Conservation (phyloP, 1,139 yeast genomes). For the Candida sanyaensis region DNA sequence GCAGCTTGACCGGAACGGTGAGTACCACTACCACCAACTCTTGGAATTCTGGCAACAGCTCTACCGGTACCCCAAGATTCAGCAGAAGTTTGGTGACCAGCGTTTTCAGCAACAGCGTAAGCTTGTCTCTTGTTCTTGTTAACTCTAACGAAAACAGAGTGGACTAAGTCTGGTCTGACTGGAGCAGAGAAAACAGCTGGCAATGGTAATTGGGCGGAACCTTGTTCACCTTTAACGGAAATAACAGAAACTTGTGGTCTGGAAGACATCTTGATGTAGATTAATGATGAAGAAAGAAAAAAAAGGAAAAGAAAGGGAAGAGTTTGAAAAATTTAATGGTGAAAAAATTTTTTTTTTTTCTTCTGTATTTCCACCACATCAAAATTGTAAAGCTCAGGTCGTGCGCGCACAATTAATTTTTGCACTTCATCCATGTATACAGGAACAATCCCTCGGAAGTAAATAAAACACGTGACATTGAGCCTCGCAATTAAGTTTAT, state of each 20-base stretch:
- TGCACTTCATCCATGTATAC: background rate
- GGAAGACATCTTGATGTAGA: slow-evolving; percentile 55
- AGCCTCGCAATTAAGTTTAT: background rate
- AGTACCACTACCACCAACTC: slow-evolving; percentile 99
- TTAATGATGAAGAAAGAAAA: slow-evolving; percentile 26
- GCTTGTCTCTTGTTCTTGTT: slow-evolving; percentile 99
- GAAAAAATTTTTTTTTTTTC: background rate
- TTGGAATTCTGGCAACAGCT: slow-evolving; percentile 99
- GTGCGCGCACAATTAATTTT: slow-evolving; percentile 2
- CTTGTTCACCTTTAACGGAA: slow-evolving; percentile 84
- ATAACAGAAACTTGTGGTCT: slow-evolving; percentile 98
- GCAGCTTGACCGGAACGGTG: slow-evolving; percentile 99
- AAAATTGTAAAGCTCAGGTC: background rate
- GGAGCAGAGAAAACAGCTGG: slow-evolving; percentile 99
- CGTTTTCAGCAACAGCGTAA: slow-evolving; percentile 98
- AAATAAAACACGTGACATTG: background rate
- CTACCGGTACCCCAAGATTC: slow-evolving; percentile 99
- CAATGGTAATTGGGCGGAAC: slow-evolving; percentile 83
- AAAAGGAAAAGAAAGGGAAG: slow-evolving; percentile 23
- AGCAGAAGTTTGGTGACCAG: slow-evolving; percentile 99
- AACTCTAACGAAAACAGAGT: slow-evolving; percentile 96
- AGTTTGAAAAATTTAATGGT: slow-evolving; percentile 13
- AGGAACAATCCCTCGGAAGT: background rate
- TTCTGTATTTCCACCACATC: background rate
- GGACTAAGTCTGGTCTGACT: slow-evolving; percentile 99